A percentile compares a stretch with the other conserved stretches of the same genome.
phyloP scores from a whole-genome alignment of 371 early-diverging fungal genomes.

The Antonospora locustae region DNA sequence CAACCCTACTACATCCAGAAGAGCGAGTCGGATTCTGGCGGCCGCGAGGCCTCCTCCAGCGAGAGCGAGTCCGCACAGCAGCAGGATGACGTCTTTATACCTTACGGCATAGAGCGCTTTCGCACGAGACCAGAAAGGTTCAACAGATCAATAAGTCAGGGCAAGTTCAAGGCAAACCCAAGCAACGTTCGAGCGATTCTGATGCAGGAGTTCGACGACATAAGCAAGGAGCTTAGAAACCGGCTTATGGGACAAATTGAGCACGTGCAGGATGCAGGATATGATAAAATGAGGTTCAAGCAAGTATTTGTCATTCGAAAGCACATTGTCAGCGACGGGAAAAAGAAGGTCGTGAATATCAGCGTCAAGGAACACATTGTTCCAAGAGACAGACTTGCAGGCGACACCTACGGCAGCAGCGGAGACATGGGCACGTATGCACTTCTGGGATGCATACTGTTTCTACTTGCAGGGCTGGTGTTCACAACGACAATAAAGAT shows the following conservation, averaged over 20 bases:
- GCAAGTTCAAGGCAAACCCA: conserved; percentile 27
- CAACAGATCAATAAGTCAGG: too few relatives aligned
- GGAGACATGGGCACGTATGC: conserved; percentile 25
- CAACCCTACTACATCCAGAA: too few relatives aligned
- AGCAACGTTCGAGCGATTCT: conserved; percentile 22
- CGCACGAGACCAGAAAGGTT: too few relatives aligned
- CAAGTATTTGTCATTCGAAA: conserved; percentile 49
- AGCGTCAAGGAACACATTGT: conserved; percentile 44
- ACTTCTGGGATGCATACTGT: conserved; percentile 28
- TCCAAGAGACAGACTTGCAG: conserved; percentile 40
- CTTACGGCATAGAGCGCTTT: too few relatives aligned
- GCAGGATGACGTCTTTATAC: too few relatives aligned
- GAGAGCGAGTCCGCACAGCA: too few relatives aligned
- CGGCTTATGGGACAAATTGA: conserved; percentile 28
- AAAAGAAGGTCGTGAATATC: conserved; percentile 32
- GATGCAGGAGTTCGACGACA: conserved; percentile 37
- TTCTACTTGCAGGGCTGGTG: conserved; percentile 40
- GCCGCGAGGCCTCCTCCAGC: too few relatives aligned
- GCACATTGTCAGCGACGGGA: conserved; percentile 37
- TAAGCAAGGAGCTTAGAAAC: conserved; percentile 39
- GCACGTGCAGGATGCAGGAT: background rate
- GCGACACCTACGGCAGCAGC: too few relatives aligned
- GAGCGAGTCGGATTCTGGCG: too few relatives aligned
- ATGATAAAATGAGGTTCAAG: conserved; percentile 37
- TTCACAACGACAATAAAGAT: conserved; percentile 49